Base-by-base conservation (phyloP, 768 basidiomycete species). In the Lepiota venenata region DNA sequence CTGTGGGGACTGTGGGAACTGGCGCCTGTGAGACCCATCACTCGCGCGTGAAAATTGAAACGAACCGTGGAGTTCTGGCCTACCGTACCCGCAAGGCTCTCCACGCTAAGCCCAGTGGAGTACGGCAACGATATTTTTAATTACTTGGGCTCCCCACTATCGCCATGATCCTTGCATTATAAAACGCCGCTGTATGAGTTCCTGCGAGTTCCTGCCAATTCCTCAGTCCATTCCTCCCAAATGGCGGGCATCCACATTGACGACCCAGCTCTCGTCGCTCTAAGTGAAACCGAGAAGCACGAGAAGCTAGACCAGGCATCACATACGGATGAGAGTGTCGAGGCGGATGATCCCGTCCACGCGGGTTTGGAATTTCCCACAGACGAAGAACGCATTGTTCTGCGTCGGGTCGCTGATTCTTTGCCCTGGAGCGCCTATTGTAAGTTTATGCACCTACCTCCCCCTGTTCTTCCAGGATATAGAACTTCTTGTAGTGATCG, bases 341-440 rank as follows among this genome's bases (percentile, higher is more conserved):
- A 47, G 7, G 43, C 2, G 20, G 53, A 44, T 11, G 32, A 29
- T 5, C 3, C 25, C 39, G 60, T 58, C 2, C 59, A 78, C 54
- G 80, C 81, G 38, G 84, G 80, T 21, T 71, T 87, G 51, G 76
- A 77, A 60, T 83, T 84, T 60, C 87, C 87, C 4, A 83, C 83
- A 0, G 80, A 80, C 14, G 79, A 86, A 63, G 87, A 88, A 66
- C 63, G 72, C 20, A 60, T 56, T 2, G 83, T 81, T 7, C 71
- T 88, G 29, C 75, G 84, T 21, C 78, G 85, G 37, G 81, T 88
- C 6, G 65, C 85, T 12, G 87, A 87, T 55, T 41, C 62, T 8
- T 61, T 85, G 43, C 83, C 83, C 1, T 84, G 83, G 83, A 71
- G 69, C 46, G 78, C 82, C 6, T 83, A 80, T 63, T 64, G 78